A percentile compares a stretch with the other conserved stretches of the same genome.
Conservation (phyloP, 2,329 filamentous ascomycete species). For the Arthrobotrys iridis region DNA sequence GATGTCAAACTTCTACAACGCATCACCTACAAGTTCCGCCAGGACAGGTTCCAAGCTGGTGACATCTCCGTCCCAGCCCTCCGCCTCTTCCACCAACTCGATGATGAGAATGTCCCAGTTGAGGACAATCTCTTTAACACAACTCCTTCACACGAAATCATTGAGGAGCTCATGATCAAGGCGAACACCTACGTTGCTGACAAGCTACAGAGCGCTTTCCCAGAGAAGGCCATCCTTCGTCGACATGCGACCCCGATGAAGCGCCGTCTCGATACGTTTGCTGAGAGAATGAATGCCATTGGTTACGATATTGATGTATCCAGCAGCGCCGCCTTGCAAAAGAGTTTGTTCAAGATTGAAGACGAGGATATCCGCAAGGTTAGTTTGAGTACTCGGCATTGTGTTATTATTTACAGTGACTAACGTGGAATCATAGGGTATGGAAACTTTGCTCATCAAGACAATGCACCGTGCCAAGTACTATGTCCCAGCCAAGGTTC, state of each 20-base stretch:
- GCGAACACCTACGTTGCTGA: slow-evolving; percentile 89
- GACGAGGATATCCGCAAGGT: slow-evolving; percentile 86
- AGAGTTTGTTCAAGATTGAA: slow-evolving; percentile 92
- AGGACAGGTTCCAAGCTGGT: slow-evolving; percentile 82
- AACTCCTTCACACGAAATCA: slow-evolving; percentile 85
- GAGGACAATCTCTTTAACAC: slow-evolving; percentile 97
- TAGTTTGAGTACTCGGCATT: slow-evolving; percentile 38
- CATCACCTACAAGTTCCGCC: slow-evolving; percentile 88
- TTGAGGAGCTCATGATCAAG: slow-evolving; percentile 95
- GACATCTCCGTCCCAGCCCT: slow-evolving; percentile 83
- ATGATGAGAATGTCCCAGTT: slow-evolving; percentile 97
- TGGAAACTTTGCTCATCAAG: slow-evolving; percentile 96
- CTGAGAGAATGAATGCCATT: slow-evolving; percentile 89
- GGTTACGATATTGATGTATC: slow-evolving; percentile 89
- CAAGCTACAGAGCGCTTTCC: slow-evolving; percentile 79
- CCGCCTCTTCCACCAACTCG: slow-evolving; percentile 88
- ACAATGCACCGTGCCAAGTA: slow-evolving; percentile 97
- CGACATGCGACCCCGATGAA: slow-evolving; percentile 86
- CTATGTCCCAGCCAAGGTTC: slow-evolving; percentile 81
- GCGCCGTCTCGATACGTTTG: slow-evolving; percentile 87
- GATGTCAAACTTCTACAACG: slow-evolving; percentile 78
- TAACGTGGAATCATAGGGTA: slow-evolving; percentile 68
- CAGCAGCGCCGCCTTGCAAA: slow-evolving; percentile 90
- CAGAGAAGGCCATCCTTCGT: slow-evolving; percentile 91
- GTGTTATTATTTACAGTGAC: slow-evolving; percentile 19